Evolutionary conservation across 768 basidiomycete genomes (phyloP).

Genomic region (Termitomyces eurrhizus): DNA sequence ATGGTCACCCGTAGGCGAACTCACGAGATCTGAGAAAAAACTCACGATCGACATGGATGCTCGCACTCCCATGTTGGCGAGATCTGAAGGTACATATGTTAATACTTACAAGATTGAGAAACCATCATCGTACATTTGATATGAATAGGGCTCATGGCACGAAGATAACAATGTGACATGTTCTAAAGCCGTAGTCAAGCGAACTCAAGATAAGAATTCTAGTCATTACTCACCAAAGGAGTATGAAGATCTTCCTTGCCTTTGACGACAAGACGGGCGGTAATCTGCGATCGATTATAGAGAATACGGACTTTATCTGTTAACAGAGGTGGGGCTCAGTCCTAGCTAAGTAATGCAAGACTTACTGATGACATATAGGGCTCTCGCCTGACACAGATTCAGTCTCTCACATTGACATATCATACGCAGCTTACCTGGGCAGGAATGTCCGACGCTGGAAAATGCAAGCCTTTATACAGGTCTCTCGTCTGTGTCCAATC

Average conservation of each 20-base stretch:
- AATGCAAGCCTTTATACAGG: slow-evolving; percentile 68
- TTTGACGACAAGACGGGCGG: slow-evolving; percentile 68
- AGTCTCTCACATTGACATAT: not conserved
- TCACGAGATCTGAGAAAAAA: not conserved
- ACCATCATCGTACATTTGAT: slow-evolving; percentile 50
- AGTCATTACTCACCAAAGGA: slow-evolving; percentile 48
- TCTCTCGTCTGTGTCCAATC: slow-evolving; percentile 76
- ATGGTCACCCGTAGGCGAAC: not conserved
- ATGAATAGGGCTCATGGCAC: slow-evolving; percentile 89
- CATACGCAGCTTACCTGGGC: slow-evolving; percentile 42
- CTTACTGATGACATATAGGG: slow-evolving; percentile 65
- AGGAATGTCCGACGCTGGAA: slow-evolving; percentile 67
- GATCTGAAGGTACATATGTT: slow-evolving; percentile 37
- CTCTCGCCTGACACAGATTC: slow-evolving; percentile 45
- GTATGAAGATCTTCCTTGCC: slow-evolving; percentile 58
- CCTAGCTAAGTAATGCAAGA: not conserved
- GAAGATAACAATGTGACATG: slow-evolving; percentile 80
- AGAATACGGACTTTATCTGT: slow-evolving; percentile 73
- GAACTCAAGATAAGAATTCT: not conserved
- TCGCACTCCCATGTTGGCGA: slow-evolving; percentile 78
- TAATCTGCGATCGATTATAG: slow-evolving; percentile 69
- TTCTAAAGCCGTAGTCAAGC: slow-evolving; percentile 37
- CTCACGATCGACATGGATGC: slow-evolving; percentile 81
- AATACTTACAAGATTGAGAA: not conserved
- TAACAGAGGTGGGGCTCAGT: not conserved